Evolutionary conservation across 2,329 filamentous ascomycete genomes (phyloP), one percentile per base, ranked within the genome.

Genomic region (Fusarium coicis): DNA sequence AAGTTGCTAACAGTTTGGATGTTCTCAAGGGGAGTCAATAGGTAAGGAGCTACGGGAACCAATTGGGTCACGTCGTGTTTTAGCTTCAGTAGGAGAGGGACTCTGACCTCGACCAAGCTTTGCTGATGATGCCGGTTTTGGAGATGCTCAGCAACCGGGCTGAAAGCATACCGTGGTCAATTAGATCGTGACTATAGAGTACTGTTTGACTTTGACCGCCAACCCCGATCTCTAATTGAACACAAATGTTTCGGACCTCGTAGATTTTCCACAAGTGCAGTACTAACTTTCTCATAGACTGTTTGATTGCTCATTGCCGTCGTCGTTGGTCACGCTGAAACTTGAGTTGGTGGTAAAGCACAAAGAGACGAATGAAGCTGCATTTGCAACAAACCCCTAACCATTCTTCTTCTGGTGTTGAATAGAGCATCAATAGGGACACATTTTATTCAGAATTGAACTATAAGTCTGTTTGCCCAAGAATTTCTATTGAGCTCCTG

Each of bases 1-100:
- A 57, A 63, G 39, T 44, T 70, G 43, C 68, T 72, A 75, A 74
- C 68, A 67, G 63, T 56, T 56, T 66, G 56, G 57, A 53, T 56
- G 53, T 55, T 63, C 43, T 40, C 39, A 28, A 43, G 32, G 23
- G 36, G 15, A 56, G 23, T 56, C 40, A 54, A 60, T 39, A 42
- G 12, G 55, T 39, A 42, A 16, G 55, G 39, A 70, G 60, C 46
- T 54, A 37, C 12, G 26, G 39, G 50, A 34, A 40, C 66, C 66
- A 69, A 70, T 69, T 56, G 55, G 40, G 44, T 44, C 30, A 18
- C 47, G 30, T 34, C 30, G n/a, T 40, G 66, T 57, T 59, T 53
- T 44, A 70, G 58, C 66, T 65, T 43, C 37, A 47, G 50, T 50
- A 26, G 34, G 34, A 39, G 34, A 34, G 26, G 44, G 23, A 46